Evolutionary conservation across 106 monocot genomes (phyloP), one percentile per base, ranked within the genome.

Genomic region (Dendrobium catenatum): DNA sequence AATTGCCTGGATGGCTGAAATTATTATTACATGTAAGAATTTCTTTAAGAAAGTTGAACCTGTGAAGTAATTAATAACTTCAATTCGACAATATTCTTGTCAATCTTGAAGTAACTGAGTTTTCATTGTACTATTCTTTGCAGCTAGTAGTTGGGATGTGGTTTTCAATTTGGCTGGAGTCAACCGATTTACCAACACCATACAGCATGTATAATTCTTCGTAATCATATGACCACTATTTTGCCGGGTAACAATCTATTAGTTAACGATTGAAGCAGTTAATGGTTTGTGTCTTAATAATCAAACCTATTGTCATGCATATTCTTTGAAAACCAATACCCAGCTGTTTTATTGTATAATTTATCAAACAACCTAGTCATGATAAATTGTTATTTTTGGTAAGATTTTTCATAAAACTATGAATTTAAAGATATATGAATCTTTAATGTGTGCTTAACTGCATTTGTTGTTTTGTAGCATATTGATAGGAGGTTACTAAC

Each of bases 181-280:
- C 88, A 42, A 68, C 90, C 82, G 78, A 89, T 75, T 86, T 92
- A 64, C 86, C 88, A 73, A 89, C 97, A 72, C 89, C 94, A 55
- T 98, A 98, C 86, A 91, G 56, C 90, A 94, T 89, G 94, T 98
- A 98, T 87, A 85, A 80, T 90, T 82, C 86, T 86, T 73, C 33
- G 77, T 77, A 82, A 78, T 73, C 78, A 81, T 88, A 78, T 74
- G 85, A 90, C 83, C 80, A 79, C 68, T 73, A 73, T 29, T 83
- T 80, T 78, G 31, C 4, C 68, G 44, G 82, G 85, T 83, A 82
- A 85, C 80, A 73, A 79, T 70, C 33, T 80, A 27, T 33, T 64
- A 55, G 51, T 81, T 11, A 27, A 72, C 59, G 22, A 27, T 81
- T 40, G 37, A 27, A 73, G 37, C 37, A 37, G 22, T 42, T 44